These are phyloP conservation scores for Candida sithepensis DNA, from an alignment of 805 yeast genomes.

Conservation along the genomic window DNA sequence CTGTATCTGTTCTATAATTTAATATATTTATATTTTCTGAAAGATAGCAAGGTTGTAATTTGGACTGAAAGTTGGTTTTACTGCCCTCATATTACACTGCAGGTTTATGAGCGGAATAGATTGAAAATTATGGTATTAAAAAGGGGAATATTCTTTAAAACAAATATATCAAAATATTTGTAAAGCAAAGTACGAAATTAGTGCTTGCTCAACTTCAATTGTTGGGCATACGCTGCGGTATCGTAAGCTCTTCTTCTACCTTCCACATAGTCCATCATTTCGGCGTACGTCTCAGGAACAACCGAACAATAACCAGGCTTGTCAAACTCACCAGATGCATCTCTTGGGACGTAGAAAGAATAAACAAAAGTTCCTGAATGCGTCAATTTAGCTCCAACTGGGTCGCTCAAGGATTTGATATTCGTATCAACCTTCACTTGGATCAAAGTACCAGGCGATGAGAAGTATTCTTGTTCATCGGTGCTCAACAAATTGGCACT, in stretches of 20 bases:
- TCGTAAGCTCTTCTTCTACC: constrained; percentile 88
- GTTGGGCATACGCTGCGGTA: constrained; percentile 64
- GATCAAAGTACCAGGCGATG: constrained; percentile 79
- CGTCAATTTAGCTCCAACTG: constrained; percentile 51
- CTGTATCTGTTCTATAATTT: too few species aligned
- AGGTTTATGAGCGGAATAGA: too few species aligned
- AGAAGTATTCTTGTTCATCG: constrained; percentile 55
- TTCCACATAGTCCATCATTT: constrained; percentile 87
- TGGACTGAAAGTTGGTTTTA: too few species aligned
- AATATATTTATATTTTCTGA: not conserved
- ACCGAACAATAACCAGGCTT: constrained; percentile 69
- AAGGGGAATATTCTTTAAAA: not conserved
- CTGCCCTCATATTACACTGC: too few species aligned
- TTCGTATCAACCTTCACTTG: constrained; percentile 87
- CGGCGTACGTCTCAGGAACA: constrained; percentile 82
- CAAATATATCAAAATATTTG: not conserved
- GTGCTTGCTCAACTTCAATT: constrained; percentile 29
- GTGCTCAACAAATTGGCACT: constrained; percentile 52
- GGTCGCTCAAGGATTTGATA: constrained; percentile 53
- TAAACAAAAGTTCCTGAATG: constrained; percentile 86
- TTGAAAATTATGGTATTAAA: too few species aligned
- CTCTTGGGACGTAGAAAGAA: constrained; percentile 80
- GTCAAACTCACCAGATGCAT: constrained; percentile 35
- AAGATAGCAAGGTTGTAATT: too few species aligned
- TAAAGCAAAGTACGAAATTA: not conserved